Evolutionary conservation across 2,329 filamentous ascomycete genomes (phyloP).

Genomic region (Trichoderma afroharzianum): DNA sequence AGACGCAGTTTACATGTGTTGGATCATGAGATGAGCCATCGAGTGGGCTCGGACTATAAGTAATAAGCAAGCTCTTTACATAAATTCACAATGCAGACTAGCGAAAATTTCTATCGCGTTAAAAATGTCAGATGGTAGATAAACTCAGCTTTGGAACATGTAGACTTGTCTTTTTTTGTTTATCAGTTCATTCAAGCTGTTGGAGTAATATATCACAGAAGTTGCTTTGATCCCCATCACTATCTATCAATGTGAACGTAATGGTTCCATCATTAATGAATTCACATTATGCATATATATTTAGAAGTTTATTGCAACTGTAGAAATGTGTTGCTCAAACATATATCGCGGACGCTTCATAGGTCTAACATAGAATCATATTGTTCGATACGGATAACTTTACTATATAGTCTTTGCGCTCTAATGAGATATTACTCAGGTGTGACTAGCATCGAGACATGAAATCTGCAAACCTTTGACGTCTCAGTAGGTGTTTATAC

Average conservation of each 20-base stretch:
- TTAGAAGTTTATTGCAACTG: no score
- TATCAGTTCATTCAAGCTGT: rapidly evolving
- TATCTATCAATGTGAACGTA: no score
- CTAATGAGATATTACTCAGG: rapidly evolving
- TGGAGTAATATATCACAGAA: neutral
- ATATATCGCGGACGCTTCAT: no score
- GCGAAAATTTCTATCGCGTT: neutral
- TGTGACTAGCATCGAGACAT: neutral
- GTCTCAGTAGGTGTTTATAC: neutral
- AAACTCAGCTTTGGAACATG: neutral
- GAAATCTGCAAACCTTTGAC: rapidly evolving
- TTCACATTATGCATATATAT: no score
- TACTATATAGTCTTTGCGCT: neutral
- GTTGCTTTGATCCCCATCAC: no score
- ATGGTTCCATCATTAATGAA: no score
- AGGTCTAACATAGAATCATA: neutral
- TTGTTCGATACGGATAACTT: neutral
- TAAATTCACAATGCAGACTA: neutral
- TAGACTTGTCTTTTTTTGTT: neutral
- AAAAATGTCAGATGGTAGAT: neutral
- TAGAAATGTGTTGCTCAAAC: neutral
- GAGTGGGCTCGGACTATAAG: neutral
- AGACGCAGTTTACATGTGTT: neutral
- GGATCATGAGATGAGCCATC: neutral
- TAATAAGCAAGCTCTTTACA: neutral